Conservation (phyloP, 345 rosid genomes). For the Boechera stricta region DNA sequence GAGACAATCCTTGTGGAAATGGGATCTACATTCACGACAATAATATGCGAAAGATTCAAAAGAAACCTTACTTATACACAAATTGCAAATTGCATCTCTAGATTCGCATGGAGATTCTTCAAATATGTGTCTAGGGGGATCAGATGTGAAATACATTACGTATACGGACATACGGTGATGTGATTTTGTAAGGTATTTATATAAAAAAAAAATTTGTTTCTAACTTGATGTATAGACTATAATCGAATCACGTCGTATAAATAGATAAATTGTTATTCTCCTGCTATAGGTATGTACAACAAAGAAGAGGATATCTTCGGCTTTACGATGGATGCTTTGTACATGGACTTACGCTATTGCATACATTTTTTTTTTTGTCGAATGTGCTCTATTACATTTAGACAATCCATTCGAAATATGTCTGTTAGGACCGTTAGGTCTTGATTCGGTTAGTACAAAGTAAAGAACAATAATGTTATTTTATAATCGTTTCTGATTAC, state of each 20-base stretch:
- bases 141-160: not conserved
- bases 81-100: not conserved
- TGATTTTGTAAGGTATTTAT: not conserved
- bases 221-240: not conserved
- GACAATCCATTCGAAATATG: no score
- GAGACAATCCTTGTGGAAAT: slow-evolving; percentile 17
- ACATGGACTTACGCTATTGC: no score
- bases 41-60: not conserved
- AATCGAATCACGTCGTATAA: not conserved
- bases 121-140: not conserved
- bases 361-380: no score
- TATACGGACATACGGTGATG: not conserved
- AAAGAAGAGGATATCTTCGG: not conserved
- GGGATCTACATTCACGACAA: not conserved
- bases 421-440: no score
- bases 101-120: not conserved
- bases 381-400: no score
- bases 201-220: no score
- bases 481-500: no score
- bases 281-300: not conserved
- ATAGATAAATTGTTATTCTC: not conserved
- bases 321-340: not conserved
- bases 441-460: not conserved
- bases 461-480: not conserved
- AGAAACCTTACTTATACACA: not conserved